Evolutionary conservation across 2,329 filamentous ascomycete species (phyloP), one percentile per base, ranked within the genome.

Genomic region (Exophiala sideris): DNA sequence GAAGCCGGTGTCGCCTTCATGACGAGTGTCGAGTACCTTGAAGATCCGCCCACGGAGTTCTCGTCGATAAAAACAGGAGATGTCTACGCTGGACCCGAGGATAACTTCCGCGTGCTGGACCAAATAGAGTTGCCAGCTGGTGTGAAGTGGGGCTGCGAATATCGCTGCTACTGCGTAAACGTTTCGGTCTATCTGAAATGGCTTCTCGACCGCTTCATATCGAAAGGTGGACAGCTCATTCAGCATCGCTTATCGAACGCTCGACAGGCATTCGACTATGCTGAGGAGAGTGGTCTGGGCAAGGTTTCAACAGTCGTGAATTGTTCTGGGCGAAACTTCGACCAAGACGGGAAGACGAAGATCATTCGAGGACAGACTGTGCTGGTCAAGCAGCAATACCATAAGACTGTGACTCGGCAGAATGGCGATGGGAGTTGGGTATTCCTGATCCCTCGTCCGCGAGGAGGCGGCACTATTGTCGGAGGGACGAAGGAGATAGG

Each of bases 401-500:
- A 70, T 2, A 70, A 70, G 48, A 78, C 69, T 0, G 73, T 87
- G 16, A 87, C 85, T 2, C 75, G 79, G 21, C 82, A 88, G 60
- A 80, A 82, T 62, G 73, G 74, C 0, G 83, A 87, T 64, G 84
- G 84, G 0, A 77, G 73, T 7, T 86, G 83, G 81, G 76, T 78
- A 0, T 86, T 87, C 58, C 77, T 78, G 42, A 80, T 87, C 5
- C 83, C 84, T 1, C 76, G 85, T 2, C 79, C 77, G 7, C 79
- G 83, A 21, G 73, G 80, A 33, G 84, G 84, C 2, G 84, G 84
- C 2, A 87, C 84, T 0, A 73, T 87, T 36, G 79, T 87, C 16
- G 85, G 84, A 4, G 84, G 84, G 0, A 87, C 83, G 8, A 86
- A 85, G 65, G 79, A 86, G 63, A 74, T 76, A 1, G 70, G 79